A percentile compares a stretch with the other conserved stretches of the same genome.
Evolutionary conservation across 2,329 filamentous ascomycete genomes (phyloP).

Genomic region (Lasiodiplodia sp.): DNA sequence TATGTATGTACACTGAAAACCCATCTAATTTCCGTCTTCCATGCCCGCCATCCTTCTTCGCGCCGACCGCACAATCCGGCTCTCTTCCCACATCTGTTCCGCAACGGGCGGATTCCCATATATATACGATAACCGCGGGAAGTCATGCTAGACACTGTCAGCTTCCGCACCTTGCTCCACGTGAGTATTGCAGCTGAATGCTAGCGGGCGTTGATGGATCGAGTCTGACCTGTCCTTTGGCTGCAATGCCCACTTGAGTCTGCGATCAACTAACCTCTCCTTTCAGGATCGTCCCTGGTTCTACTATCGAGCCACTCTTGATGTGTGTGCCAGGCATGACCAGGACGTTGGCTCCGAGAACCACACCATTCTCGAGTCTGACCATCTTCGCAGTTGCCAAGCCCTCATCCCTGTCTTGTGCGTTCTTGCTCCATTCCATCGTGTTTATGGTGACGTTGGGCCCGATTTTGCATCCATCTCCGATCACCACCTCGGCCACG

Average conservation of each 20-base stretch:
- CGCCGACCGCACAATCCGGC: neutral
- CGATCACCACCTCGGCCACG: conserved; percentile 82
- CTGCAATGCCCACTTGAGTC: too few relatives aligned
- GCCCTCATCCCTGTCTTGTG: conserved; percentile 73
- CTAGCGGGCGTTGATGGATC: too few relatives aligned
- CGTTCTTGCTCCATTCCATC: conserved; percentile 73
- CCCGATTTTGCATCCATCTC: conserved; percentile 73
- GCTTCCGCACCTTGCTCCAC: neutral
- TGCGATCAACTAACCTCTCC: conserved; percentile 15
- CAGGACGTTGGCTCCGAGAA: conserved; percentile 68
- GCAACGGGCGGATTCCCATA: conserved; percentile 55
- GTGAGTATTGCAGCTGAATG: neutral
- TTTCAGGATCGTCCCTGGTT: conserved; percentile 60
- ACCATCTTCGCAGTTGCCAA: conserved; percentile 75
- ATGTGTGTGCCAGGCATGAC: conserved; percentile 66
- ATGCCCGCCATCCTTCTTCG: neutral
- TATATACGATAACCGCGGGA: conserved; percentile 55
- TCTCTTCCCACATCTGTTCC: neutral
- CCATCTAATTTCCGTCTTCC: neutral
- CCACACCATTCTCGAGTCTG: conserved; percentile 76
- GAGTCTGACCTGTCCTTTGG: too few relatives aligned
- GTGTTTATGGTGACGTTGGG: conserved; percentile 88
- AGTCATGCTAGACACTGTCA: conserved; percentile 46
- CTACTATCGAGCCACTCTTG: conserved; percentile 60
- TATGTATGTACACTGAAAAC: neutral